Base-by-base conservation (phyloP, 2,329 filamentous ascomycete genomes). In the Diaporthe longicolla region DNA sequence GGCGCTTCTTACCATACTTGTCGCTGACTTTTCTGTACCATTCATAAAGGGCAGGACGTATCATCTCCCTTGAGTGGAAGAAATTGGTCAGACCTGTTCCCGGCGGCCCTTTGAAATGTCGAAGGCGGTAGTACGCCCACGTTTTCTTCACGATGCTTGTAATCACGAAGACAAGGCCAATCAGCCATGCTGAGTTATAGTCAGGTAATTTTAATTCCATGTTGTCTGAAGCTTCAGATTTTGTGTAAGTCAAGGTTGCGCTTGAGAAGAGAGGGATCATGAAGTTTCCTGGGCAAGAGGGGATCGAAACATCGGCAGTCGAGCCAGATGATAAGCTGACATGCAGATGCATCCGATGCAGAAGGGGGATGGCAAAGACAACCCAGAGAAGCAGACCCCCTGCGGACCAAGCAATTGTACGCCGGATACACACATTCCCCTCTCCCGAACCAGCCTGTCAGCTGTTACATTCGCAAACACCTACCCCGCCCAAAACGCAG, bases 31-130 rank as follows among this genome's bases (percentile, higher is more conserved):
- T 35, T 50, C 10, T 9, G 8, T 50, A 65, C 61, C 61, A 65
- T 3, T 65, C 61, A 13, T 35, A 26, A 11, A 65, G 43, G 1
- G 5, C 50, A 10, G 43, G 61, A 11, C 61, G 9, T 32, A 50
- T 35, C 43, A 65, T 65, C 26, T 65, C 26, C 26, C n/a, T 65
- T 5, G 61, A 32, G 19, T 48, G 61, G 43, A 65, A 65, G 9
- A 35, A 65, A 10, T 65, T 21, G n/a, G 61, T 65, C 43, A 65
- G 61, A 35, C 61, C 43, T 65, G 61, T 50, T 9, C 40, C 61
- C 10, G 43, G 61, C 32, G 61, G 61, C 11, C 61, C 61, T 35
- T 13, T 65, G 61, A 65, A 35, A n/a, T 50, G 61, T 17, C 61
- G 61, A 35, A 65, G 61, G 26, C 61, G 61, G 1, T 1, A 50